phyloP scores from a whole-genome alignment of 202 grass and related monocot genomes.

The Setaria viridis region DNA sequence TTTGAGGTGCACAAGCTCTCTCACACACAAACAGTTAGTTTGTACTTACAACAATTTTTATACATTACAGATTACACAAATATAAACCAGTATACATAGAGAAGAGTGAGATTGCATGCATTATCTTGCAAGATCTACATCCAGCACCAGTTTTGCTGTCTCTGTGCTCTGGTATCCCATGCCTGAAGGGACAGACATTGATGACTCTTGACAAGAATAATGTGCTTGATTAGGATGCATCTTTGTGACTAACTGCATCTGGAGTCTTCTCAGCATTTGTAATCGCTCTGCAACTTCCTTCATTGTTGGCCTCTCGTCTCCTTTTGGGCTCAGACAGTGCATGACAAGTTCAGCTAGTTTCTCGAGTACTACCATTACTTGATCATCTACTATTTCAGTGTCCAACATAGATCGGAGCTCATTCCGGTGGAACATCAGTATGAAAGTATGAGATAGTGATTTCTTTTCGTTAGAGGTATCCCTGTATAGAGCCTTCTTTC shows the following conservation, averaged over 20 bases:
- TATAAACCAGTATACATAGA: background rate
- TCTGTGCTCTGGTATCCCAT: slow-evolving; percentile 20
- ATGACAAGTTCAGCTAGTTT: slow-evolving; percentile 38
- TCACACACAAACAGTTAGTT: no score
- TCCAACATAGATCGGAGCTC: slow-evolving; percentile 34
- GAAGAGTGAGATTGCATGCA: background rate
- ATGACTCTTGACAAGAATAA: slow-evolving; percentile 12
- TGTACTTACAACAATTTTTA: background rate
- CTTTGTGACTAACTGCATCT: slow-evolving; percentile 15
- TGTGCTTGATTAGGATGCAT: background rate
- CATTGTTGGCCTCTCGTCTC: slow-evolving; percentile 58
- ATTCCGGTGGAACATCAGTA: slow-evolving; percentile 30
- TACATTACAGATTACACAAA: background rate
- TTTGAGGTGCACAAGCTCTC: background rate
- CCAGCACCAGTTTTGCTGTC: slow-evolving; percentile 42
- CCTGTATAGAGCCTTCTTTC: slow-evolving; percentile 49
- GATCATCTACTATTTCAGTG: slow-evolving; percentile 36
- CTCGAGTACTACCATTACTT: slow-evolving; percentile 27
- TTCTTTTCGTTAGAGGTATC: slow-evolving; percentile 29
- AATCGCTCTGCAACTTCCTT: slow-evolving; percentile 53
- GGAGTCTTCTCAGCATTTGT: slow-evolving; percentile 41
- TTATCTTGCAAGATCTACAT: slow-evolving; percentile 24
- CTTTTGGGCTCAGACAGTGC: slow-evolving; percentile 39
- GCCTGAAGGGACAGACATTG: background rate
- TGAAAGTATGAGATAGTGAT: slow-evolving; percentile 39